Base-by-base conservation (phyloP, 1,284 basidiomycete species). In the Peniophora sp. region DNA sequence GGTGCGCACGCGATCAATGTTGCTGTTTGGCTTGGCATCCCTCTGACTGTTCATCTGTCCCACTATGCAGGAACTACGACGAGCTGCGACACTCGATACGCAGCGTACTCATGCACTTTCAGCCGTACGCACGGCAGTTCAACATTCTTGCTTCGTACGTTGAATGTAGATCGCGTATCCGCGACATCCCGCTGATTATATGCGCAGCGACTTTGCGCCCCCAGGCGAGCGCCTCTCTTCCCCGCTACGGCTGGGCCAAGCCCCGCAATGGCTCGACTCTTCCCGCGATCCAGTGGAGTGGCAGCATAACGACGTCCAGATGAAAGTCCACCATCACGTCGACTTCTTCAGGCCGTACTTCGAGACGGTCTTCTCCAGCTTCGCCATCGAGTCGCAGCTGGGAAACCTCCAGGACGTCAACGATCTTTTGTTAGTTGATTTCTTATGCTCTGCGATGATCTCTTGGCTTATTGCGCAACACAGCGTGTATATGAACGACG, bases 351-450 rank as follows among this genome's bases (percentile, higher is more conserved):
- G 57, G 10, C 58, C 59, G 5, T 63, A 64, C 50, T 54, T 53
- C 23, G 52, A 54, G 10, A 60, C 58, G 15, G 60, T 47, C 14
- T 64, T 62, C 54, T 62, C 62, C 49, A 32, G 62, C 49, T 62
- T 62, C 39, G 62, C 58, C 3, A 64, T 64, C 20, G 62, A 64
- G 47, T 57, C 61, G 12, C 62, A 64, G 39, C 58, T 64, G 18
- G 55, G 55, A 15, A 57, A 60, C 50, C 54, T 64, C 2, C 53
- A 57, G 34, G 53, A 60, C 27, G 51, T 64, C 6, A 55, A 61
- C 14, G 62, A 63, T 15, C 52, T 54, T 20, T 58, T 60, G 58
- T 32, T n/a, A n/a, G n/a, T n/a, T n/a, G n/a, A 32, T 12, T 5
- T 32, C 6, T 32, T 32, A 32, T 32, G 6, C 27, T 6, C 27